Conservation (phyloP, 2,329 filamentous ascomycete species). For the Acrocalymma vagum region DNA sequence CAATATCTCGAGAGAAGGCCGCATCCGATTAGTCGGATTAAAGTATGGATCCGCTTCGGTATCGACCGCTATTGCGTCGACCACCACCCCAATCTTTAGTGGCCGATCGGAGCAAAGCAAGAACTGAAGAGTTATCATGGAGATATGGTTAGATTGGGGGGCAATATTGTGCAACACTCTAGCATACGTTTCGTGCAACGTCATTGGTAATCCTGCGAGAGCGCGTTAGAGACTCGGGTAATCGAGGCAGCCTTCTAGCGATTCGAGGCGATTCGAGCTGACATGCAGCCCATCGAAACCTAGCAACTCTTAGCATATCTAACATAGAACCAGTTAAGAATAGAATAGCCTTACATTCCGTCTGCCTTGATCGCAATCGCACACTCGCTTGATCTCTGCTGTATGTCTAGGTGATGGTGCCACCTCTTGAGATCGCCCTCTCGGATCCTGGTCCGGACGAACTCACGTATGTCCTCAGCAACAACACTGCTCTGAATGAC, state of each 20-base stretch:
- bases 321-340: too few species aligned
- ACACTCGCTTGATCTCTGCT: constrained; percentile 27
- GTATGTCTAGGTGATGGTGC: constrained; percentile 24
- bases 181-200: constrained; percentile 24
- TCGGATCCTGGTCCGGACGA: constrained; percentile 42
- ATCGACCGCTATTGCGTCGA: too few species aligned
- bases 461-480: constrained; percentile 27
- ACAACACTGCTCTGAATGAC: constrained; percentile 22
- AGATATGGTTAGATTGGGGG: too few species aligned
- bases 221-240: constrained; percentile 7
- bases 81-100: too few species aligned
- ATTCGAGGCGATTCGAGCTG: constrained; percentile 19
- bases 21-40: constrained; percentile 10
- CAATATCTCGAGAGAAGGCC: constrained; percentile 33
- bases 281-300: constrained; percentile 26
- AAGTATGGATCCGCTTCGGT: constrained; percentile 20
- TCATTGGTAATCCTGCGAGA: constrained; percentile 17
- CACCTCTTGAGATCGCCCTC: constrained; percentile 24
- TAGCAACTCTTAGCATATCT: constrained; percentile 8
- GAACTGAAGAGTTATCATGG: too few species aligned
- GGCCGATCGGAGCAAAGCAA: too few species aligned
- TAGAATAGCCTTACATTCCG: constrained; percentile 22
- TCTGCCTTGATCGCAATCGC: constrained; percentile 28
- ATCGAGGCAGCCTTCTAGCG: constrained; percentile 14
- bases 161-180: too few species aligned